Percentiles rank a stretch among this genome's conserved stretches.
Evolutionary conservation across 495 filamentous ascomycete genomes (phyloP).

Genomic region (Hypoxylon subgilvum): DNA sequence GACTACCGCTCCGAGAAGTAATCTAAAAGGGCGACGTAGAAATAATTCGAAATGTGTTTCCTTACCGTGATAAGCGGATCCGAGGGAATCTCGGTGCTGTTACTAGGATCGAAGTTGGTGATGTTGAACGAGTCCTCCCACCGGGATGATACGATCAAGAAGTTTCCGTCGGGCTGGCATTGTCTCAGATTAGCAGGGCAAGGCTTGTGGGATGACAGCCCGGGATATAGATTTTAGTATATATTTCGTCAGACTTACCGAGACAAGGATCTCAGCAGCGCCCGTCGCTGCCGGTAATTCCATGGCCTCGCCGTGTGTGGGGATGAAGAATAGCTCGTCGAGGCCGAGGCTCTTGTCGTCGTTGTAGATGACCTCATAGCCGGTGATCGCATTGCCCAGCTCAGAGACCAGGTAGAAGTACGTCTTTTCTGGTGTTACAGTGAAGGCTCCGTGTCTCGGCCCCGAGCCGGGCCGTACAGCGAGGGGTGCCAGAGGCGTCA

Average conservation of each 20-base stretch:
- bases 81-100: constrained; percentile 52
- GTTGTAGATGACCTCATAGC: constrained; percentile 64
- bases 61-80: constrained; percentile 50
- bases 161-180: constrained; percentile 60
- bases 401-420: constrained; percentile 71
- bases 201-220: too few species aligned
- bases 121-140: constrained; percentile 57
- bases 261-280: constrained; percentile 65
- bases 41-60: neutral
- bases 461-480: constrained; percentile 59
- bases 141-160: constrained; percentile 69
- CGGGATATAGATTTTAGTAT: too few species aligned
- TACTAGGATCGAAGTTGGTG: constrained; percentile 50
- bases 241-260: too few species aligned
- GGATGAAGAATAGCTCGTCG: constrained; percentile 47
- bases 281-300: constrained; percentile 47
- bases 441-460: constrained; percentile 72
- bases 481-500: constrained; percentile 46
- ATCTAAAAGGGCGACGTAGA: neutral
- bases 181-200: too few species aligned
- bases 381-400: constrained; percentile 62
- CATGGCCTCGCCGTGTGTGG: constrained; percentile 52
- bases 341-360: constrained; percentile 54
- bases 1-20: neutral
- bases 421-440: constrained; percentile 50